These are phyloP conservation scores for Glarea lozoyensis DNA, from an alignment of 495 filamentous ascomycete genomes.

Conservation along the genomic window DNA sequence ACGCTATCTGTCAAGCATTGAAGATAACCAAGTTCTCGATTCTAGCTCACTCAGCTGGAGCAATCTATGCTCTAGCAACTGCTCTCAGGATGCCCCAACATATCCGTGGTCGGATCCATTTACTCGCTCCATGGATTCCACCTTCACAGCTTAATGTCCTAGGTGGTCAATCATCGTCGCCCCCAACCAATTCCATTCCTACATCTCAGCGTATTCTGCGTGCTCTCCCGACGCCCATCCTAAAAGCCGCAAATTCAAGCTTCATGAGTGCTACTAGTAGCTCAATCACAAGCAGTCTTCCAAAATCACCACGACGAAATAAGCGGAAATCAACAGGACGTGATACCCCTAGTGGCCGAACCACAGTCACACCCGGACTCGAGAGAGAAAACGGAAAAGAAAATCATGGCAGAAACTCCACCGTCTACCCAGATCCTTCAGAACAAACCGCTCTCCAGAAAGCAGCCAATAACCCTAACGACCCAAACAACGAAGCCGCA, in stretches of 20 bases:
- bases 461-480: constrained; percentile 19
- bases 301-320: constrained; percentile 52
- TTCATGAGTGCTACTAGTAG: constrained; percentile 91
- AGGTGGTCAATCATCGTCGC: constrained; percentile 61
- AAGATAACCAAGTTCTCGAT: constrained; percentile 96
- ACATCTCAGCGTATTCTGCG: constrained; percentile 87
- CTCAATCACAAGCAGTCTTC: constrained; percentile 76
- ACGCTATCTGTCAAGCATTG: constrained; percentile 84
- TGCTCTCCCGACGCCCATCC: constrained; percentile 80
- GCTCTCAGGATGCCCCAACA: constrained; percentile 93
- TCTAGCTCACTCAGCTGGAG: constrained; percentile 93
- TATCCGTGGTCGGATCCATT: constrained; percentile 88
- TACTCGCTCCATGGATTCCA: constrained; percentile 96
- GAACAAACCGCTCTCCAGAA: constrained; percentile 15
- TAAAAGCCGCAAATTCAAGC: constrained; percentile 89
- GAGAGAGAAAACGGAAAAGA: constrained; percentile 21
- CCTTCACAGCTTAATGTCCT: constrained; percentile 91
- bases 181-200: constrained; percentile 76
- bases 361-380: constrained; percentile 19
- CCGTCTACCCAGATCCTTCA: constrained; percentile 19
- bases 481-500: constrained; percentile 20
- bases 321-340: constrained; percentile 51
- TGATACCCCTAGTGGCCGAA: constrained; percentile 26
- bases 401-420: constrained; percentile 19
- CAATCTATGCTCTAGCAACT: constrained; percentile 94